A percentile compares a stretch with the other conserved stretches of the same genome.
phyloP scores from a whole-genome alignment of 2,329 filamentous ascomycete genomes.

The Helotiales sp. region DNA sequence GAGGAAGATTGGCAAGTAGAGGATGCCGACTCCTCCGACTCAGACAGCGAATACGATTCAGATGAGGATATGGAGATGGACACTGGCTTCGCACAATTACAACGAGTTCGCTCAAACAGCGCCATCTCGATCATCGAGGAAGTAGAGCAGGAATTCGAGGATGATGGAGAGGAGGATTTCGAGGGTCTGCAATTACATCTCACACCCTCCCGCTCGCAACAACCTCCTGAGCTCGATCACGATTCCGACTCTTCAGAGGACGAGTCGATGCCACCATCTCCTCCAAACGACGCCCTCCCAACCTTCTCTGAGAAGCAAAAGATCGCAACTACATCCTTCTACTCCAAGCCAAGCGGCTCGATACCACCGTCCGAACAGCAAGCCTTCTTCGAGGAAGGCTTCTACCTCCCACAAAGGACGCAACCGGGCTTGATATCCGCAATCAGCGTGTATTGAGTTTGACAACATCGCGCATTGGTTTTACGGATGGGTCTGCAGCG shows the following conservation, averaged over 20 bases:
- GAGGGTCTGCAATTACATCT: conserved; percentile 70
- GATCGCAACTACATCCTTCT: conserved; percentile 48
- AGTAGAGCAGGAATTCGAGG: conserved; percentile 52
- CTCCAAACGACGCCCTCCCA: conserved; percentile 53
- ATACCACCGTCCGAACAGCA: conserved; percentile 44
- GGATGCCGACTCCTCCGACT: conserved; percentile 59
- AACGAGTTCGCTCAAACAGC: conserved; percentile 51
- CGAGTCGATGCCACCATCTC: conserved; percentile 68
- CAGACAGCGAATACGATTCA: conserved; percentile 56
- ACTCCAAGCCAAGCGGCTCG: conserved; percentile 40
- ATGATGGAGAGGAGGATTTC: conserved; percentile 67
- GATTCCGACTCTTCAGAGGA: conserved; percentile 75
- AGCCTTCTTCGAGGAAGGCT: conserved; percentile 53
- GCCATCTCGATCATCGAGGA: conserved; percentile 34
- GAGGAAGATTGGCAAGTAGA: conserved; percentile 74
- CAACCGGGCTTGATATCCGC: conserved; percentile 47
- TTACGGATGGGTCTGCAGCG: conserved; percentile 25
- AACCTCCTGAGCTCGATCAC: conserved; percentile 71
- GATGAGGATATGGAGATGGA: conserved; percentile 64
- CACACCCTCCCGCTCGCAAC: conserved; percentile 66
- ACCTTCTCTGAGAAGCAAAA: conserved; percentile 64
- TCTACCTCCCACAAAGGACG: conserved; percentile 52
- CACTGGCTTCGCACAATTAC: conserved; percentile 53
- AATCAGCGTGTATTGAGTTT: conserved; percentile 53
- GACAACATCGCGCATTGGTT: conserved; percentile 11